These are phyloP conservation scores for Candida sphagnicola DNA, from an alignment of 805 yeast species.

Conservation along the genomic window DNA sequence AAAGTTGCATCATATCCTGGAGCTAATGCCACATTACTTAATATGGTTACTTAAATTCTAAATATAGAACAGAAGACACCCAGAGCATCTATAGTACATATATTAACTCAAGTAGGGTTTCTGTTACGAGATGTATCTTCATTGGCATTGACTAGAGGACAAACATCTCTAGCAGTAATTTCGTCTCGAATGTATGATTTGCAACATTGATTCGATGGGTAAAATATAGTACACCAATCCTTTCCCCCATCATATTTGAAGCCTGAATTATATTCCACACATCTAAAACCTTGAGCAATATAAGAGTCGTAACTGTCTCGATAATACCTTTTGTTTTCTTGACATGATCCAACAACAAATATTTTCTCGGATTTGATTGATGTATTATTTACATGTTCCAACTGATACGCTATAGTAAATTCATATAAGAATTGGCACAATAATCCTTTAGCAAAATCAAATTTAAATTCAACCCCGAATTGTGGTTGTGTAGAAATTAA, in stretches of 20 bases:
- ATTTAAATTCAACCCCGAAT: constrained; percentile 14
- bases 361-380: constrained; percentile 12
- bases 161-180: constrained; percentile 8
- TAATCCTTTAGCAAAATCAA: constrained; percentile 11
- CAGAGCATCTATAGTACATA: too few relatives aligned
- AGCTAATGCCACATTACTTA: too few relatives aligned
- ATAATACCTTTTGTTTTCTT: constrained; percentile 9
- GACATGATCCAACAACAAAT: constrained; percentile 15
- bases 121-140: not conserved
- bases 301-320: constrained; percentile 9
- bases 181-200: constrained; percentile 10
- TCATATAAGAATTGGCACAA: constrained; percentile 15
- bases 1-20: too few relatives aligned
- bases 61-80: too few relatives aligned
- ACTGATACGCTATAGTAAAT: constrained; percentile 14
- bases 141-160: constrained; percentile 7
- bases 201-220: constrained; percentile 13
- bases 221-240: constrained; percentile 15
- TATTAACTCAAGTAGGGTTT: too few relatives aligned
- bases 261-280: constrained; percentile 16
- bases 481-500: constrained; percentile 9
- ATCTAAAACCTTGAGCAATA: constrained; percentile 11
- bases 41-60: too few relatives aligned
- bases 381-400: constrained; percentile 6
- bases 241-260: constrained; percentile 13